Percentiles rank a stretch among this genome's conserved stretches.
Conservation (phyloP, 345 rosid species). For the Pugionium dolabratum region DNA sequence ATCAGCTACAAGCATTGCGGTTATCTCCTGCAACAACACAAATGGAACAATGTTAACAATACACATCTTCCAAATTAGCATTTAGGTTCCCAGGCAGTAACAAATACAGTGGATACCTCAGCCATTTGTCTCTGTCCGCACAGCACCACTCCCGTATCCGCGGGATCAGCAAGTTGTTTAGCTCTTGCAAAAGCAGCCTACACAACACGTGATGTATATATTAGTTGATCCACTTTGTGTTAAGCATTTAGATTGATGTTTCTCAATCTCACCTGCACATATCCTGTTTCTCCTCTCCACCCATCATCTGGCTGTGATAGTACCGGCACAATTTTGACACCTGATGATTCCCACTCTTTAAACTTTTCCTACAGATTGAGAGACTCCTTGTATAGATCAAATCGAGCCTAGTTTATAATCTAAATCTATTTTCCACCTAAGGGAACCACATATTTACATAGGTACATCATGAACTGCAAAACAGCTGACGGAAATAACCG, state of each 20-base stretch:
- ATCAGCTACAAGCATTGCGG: constrained; percentile 68
- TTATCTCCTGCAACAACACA: constrained; percentile 71
- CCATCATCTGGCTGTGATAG: constrained; percentile 77
- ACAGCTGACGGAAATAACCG: constrained; percentile 19
- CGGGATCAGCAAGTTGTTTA: constrained; percentile 52
- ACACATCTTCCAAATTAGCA: constrained; percentile 3
- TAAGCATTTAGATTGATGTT: not conserved
- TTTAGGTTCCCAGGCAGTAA: not conserved
- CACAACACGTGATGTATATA: constrained; percentile 24
- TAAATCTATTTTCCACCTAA: not conserved
- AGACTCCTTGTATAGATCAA: not conserved
- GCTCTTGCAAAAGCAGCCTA: constrained; percentile 91
- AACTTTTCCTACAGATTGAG: constrained; percentile 66
- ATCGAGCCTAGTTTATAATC: not conserved
- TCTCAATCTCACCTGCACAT: constrained; percentile 66
- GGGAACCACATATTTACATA: not conserved
- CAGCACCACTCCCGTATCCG: constrained; percentile 70
- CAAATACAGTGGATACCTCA: constrained; percentile 55
- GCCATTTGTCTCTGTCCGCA: constrained; percentile 98
- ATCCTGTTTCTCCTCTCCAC: constrained; percentile 90
- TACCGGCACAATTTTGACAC: constrained; percentile 84
- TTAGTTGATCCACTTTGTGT: constrained; percentile 16
- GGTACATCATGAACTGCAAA: not conserved
- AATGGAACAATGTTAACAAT: not conserved
- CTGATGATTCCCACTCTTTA: constrained; percentile 86